Evolutionary conservation across 176 grass and related monocot genomes (phyloP), one percentile per base, ranked within the genome.

Genomic region (Urochloa ruziziensis): DNA sequence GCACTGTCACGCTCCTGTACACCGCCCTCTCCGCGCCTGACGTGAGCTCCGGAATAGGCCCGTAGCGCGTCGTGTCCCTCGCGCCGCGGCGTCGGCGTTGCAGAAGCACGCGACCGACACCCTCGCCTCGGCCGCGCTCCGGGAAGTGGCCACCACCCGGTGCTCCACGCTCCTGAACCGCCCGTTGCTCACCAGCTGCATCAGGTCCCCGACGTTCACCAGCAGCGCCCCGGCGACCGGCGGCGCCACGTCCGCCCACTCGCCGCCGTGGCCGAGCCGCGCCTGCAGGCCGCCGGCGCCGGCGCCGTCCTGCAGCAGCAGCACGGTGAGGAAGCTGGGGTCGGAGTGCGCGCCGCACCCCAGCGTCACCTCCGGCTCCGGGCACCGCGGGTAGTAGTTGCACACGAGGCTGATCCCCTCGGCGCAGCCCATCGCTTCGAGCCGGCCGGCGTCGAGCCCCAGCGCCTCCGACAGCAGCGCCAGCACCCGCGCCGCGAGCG

Each of bases 331-430:
- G 43, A 72, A 72, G 69, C 25, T 72, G 43, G 69, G 69, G 43
- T 72, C 69, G 15, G 69, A 72, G 69, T 72, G 69, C 69, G 14
- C 10, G 69, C 43, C 27, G 69, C 69, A 72, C 25, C 69, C 69
- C 69, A 75, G 0, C 2, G 72, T 75, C 11, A 13, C 21, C 4
- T 15, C 19, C 30, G 94, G 94, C 85, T 97, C 86, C 78, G 88
- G 91, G 87, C 94, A 97, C 32, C 82, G 82, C 59, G 94, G 94
- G 85, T 94, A 97, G 83, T 92, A 92, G 89, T 97, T 97, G 75
- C 86, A 72, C 43, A 72, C 69, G 3, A 72, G 6, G 27, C 69
- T 72, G 25, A 48, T 3, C 3, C 68, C 68, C 0, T 71, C 68
- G 0, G 68, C 68, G 68, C 68, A 71, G 3, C 68, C 69, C 15